A percentile compares a stretch with the other conserved stretches of the same genome.
Conservation (phyloP, 2,329 filamentous ascomycete species). For the Chaetomiaceae sp. region DNA sequence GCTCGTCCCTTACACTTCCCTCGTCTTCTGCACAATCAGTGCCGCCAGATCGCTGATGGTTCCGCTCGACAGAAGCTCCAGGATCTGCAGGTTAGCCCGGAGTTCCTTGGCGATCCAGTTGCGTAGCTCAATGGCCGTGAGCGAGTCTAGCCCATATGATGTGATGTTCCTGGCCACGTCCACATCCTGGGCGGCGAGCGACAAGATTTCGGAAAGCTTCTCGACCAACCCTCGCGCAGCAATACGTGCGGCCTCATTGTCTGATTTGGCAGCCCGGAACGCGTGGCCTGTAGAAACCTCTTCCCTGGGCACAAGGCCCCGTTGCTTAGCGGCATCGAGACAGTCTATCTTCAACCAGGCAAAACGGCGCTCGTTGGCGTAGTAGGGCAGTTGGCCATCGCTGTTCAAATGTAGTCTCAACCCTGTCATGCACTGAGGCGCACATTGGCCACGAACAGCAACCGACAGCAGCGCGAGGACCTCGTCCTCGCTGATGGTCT, state of each 20-base stretch:
- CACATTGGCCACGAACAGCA: conserved; percentile 23
- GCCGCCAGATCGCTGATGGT: conserved; percentile 25
- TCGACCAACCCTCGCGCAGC: conserved; percentile 28
- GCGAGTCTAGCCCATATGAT: conserved; percentile 29
- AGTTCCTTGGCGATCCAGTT: conserved; percentile 31
- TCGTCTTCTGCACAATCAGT: conserved; percentile 25
- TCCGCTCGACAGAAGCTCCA: conserved; percentile 28
- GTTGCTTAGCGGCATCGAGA: conserved; percentile 24
- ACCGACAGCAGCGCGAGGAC: conserved; percentile 50
- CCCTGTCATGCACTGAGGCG: conserved; percentile 30
- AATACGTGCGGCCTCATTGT: conserved; percentile 29
- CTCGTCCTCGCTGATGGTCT: conserved; percentile 47
- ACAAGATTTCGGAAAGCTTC: conserved; percentile 30
- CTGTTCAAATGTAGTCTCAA: conserved; percentile 27
- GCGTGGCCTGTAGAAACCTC: conserved; percentile 26
- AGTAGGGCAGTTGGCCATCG: conserved; percentile 25
- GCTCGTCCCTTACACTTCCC: conserved; percentile 7
- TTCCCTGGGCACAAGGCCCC: conserved; percentile 17
- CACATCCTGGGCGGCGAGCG: conserved; percentile 25
- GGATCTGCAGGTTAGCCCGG: conserved; percentile 26
- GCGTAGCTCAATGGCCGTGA: conserved; percentile 31
- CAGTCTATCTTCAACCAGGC: conserved; percentile 21
- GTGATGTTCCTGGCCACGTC: conserved; percentile 28
- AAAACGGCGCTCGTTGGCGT: conserved; percentile 25
- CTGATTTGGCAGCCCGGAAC: conserved; percentile 28